Percentiles rank a stretch among this genome's conserved stretches.
Evolutionary conservation across 192 early-diverging fungal genomes (phyloP).

Genomic region (Backusella circina): DNA sequence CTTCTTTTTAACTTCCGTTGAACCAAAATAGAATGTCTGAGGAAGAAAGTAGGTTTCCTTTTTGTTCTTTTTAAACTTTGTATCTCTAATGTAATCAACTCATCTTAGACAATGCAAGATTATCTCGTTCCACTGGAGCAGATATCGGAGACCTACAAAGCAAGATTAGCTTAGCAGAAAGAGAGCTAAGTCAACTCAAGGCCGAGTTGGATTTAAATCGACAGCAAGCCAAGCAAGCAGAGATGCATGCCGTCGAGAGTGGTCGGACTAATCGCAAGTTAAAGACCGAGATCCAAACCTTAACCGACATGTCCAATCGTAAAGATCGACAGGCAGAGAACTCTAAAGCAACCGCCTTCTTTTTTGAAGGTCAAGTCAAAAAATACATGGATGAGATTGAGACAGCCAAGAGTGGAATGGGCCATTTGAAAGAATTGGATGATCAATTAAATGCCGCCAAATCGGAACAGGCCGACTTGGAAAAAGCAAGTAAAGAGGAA

Average conservation of each 20-base stretch:
- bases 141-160: conserved; percentile 38
- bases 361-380: conserved; percentile 39
- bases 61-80: background rate
- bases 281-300: conserved; percentile 34
- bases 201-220: conserved; percentile 27
- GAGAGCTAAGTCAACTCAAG: conserved; percentile 20
- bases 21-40: background rate
- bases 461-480: conserved; percentile 17
- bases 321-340: conserved; percentile 41
- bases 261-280: conserved; percentile 35
- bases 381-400: conserved; percentile 41
- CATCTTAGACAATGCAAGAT: background rate
- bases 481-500: conserved; percentile 17
- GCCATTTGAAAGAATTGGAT: conserved; percentile 30
- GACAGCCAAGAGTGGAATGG: conserved; percentile 33
- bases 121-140: conserved; percentile 16
- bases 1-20: background rate
- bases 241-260: conserved; percentile 31
- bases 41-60: background rate
- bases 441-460: conserved; percentile 33
- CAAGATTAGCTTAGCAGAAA: conserved; percentile 30
- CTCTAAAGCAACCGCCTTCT: conserved; percentile 39
- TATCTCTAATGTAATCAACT: background rate
- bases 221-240: conserved; percentile 29
- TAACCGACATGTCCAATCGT: conserved; percentile 37